Evolutionary conservation across 2,329 filamentous ascomycete genomes (phyloP).

Genomic region (Exophiala bonariae): DNA sequence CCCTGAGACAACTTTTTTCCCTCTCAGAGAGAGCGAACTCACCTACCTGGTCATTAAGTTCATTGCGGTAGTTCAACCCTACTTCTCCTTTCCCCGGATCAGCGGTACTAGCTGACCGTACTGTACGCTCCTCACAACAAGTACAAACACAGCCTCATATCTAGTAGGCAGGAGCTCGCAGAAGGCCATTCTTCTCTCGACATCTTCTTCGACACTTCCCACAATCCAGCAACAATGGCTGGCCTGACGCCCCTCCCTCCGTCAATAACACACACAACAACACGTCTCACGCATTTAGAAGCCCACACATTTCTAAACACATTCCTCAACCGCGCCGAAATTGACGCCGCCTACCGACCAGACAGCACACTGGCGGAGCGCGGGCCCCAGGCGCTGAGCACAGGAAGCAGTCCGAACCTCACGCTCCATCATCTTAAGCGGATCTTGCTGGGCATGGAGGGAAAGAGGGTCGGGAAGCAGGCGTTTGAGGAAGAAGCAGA

Average conservation of each 20-base stretch:
- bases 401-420: conserved; percentile 20
- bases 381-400: conserved; percentile 21
- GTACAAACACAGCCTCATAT: too few species aligned
- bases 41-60: too few species aligned
- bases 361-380: conserved; percentile 46
- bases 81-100: too few species aligned
- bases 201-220: too few species aligned
- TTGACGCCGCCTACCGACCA: conserved; percentile 48
- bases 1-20: too few species aligned
- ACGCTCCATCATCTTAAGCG: conserved; percentile 26
- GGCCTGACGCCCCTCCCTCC: conserved; percentile 23
- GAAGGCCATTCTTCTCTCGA: too few species aligned
- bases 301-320: conserved; percentile 25
- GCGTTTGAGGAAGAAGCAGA: conserved; percentile 8
- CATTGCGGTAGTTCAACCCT: too few species aligned
- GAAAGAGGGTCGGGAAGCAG: conserved; percentile 17
- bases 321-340: conserved; percentile 26
- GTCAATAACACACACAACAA: conserved; percentile 21
- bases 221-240: conserved; percentile 8
- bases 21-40: too few species aligned
- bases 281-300: conserved; percentile 25
- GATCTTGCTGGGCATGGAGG: conserved; percentile 25
- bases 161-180: too few species aligned
- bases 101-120: too few species aligned
- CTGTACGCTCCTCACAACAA: too few species aligned